These are phyloP conservation scores for Paralagenidium karlingii DNA, from an alignment of 352 stramenopile species.

Conservation along the genomic window DNA sequence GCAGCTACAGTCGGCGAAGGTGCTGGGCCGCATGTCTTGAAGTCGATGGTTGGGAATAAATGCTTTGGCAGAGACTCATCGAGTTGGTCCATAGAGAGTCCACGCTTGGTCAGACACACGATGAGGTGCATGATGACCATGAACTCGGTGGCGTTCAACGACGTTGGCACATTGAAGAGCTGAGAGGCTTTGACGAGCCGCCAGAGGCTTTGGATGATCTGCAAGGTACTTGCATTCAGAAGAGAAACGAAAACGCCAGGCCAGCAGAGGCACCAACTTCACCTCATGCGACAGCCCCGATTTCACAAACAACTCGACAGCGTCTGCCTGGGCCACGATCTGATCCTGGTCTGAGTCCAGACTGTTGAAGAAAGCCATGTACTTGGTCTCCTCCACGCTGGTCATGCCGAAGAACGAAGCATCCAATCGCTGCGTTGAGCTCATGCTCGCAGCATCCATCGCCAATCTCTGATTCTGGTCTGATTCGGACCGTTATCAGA, in stretches of 20 bases:
- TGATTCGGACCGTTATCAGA: too few relatives aligned
- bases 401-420: constrained; percentile 5
- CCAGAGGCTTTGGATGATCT: constrained; percentile 3
- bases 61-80: constrained; percentile 32
- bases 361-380: constrained; percentile 2
- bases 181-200: constrained; percentile 1
- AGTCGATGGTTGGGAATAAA: constrained; percentile 46
- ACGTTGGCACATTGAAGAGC: not conserved
- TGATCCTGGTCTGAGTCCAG: not conserved
- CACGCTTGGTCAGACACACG: constrained; percentile 65
- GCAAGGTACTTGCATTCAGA: not conserved
- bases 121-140: constrained; percentile 71
- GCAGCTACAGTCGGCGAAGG: not conserved
- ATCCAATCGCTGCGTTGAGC: too few relatives aligned
- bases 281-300: constrained; percentile 1
- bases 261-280: too few relatives aligned
- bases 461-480: too few relatives aligned
- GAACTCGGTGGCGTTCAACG: constrained; percentile 46
- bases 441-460: too few relatives aligned
- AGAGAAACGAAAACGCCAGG: not conserved
- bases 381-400: constrained; percentile 2
- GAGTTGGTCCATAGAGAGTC: constrained; percentile 24
- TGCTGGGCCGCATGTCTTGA: constrained; percentile 13
- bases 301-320: constrained; percentile 4
- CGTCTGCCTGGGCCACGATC: not conserved